These are phyloP conservation scores for Cutaneotrichosporon sp. DNA, from an alignment of 1,284 basidiomycete genomes.

Conservation along the genomic window DNA sequence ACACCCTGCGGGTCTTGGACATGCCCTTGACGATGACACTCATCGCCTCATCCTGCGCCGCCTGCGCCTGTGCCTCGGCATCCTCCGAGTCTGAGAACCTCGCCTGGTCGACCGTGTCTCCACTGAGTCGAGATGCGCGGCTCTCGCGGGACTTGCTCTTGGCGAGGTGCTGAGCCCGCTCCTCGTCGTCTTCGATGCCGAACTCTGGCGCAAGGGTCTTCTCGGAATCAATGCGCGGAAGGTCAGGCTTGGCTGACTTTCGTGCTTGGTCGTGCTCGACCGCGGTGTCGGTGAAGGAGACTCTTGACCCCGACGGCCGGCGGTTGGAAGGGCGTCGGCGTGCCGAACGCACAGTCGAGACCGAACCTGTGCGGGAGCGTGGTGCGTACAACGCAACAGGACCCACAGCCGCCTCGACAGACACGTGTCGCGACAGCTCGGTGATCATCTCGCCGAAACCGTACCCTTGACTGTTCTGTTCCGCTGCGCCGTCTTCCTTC, in stretches of 20 bases:
- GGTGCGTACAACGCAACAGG: slow-evolving; percentile 11
- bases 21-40: not conserved
- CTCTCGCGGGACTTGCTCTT: slow-evolving; percentile 1
- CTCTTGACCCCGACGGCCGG: not conserved
- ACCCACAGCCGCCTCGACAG: slow-evolving; percentile 13
- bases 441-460: slow-evolving; percentile 8
- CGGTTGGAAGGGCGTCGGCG: not conserved
- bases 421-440: slow-evolving; percentile 13
- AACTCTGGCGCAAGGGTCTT: slow-evolving; percentile 9
- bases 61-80: not conserved
- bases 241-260: not conserved
- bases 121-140: not conserved
- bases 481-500: no score
- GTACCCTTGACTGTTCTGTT: no score
- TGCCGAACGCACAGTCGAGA: slow-evolving; percentile 1
- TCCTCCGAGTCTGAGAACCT: slow-evolving; percentile 1
- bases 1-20: slow-evolving; percentile 9
- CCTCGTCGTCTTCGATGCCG: not conserved
- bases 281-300: slow-evolving; percentile 2
- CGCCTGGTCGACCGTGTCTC: not conserved
- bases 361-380: slow-evolving; percentile 8
- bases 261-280: slow-evolving; percentile 6
- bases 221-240: slow-evolving; percentile 19
- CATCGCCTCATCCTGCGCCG: not conserved
- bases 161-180: not conserved